Evolutionary conservation across 2,329 filamentous ascomycete genomes (phyloP), one percentile per base, ranked within the genome.

Genomic region (Claviceps capensis): DNA sequence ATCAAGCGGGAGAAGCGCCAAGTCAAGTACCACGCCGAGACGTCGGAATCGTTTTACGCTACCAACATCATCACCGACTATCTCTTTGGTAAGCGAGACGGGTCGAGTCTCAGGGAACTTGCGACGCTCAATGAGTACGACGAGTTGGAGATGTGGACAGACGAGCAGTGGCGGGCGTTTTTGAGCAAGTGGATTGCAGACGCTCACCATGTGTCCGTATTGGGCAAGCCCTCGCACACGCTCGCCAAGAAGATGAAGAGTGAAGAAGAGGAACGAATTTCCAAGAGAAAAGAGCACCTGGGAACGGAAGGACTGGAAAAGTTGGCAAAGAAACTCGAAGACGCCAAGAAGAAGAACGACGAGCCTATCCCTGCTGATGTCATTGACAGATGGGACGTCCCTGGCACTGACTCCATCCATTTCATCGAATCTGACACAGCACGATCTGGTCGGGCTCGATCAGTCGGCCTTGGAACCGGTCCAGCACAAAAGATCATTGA

Each of bases 361-460:
- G 79, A 82, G 60, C 82, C 88, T 7, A 94, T 98, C 53, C 93
- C 93, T 0, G 75, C 81, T 23, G 80, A 86, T 2, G 71, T 96
- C n/a, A 75, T 98, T 14, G 84, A 88, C 54, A 74, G 80, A 51
- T 95, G 94, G 73, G 73, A 79, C 43, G 86, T 97, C 11, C 93
- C 93, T 0, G 78, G 82, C 36, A 87, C 88, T 0, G 86, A 94
- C 8, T 95, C 89, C 0, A 96, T 98, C 48, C 88, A 95, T 64
- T 97, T 98, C 67, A 94, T 96, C 60, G 79, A 89, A 57, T 93
- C 89, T 0, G 82, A 78, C 6, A 94, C 89, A 17, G 93, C 90
- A 37, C 81, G 89, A 26, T 85, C 87, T 47, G 93, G 93, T 34
- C 71, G 82, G 54, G 93, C 90, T 14, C 78, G 82, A 59, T 76